Base-by-base conservation (phyloP, 2,329 filamentous ascomycete species). In the Aspergillus thermomutatus region DNA sequence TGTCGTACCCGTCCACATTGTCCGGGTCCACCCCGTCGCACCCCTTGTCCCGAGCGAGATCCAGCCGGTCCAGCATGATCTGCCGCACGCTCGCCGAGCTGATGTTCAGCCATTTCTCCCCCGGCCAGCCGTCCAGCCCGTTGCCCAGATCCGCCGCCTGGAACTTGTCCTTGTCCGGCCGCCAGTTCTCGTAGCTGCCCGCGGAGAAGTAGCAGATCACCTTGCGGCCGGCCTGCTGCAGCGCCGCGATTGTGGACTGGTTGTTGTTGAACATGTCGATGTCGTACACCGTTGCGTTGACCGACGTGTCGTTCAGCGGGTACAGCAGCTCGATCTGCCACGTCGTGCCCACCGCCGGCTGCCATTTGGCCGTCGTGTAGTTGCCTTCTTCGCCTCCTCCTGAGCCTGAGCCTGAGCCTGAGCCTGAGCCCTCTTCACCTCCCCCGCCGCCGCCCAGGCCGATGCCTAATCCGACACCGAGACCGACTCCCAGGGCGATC, bases 131-230 rank as follows among this genome's bases (percentile, higher is more conserved):
- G 10, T 83, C 77, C 4, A 91, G 73, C 5, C 72, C 71, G 3
- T 79, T 78, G 21, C 87, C 88, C 45, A 85, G 69, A 61, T 90
- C 87, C 0, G 72, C 69, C 1, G 76, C 60, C 7, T 74, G 66
- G 66, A 90, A 90, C 4, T 82, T 64, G 28, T 66, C 67, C 19
- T 79, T 78, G 67, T 91, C 88, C 0, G 79, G 72, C 3, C 88
- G 80, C 75, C 81, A 84, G 52, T 84, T 69, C 71, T 91, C 88
- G 64, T 82, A 89, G 7, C 83, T 87, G 1, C 88, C 88, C 0
- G 86, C 87, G 52, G 84, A 87, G 75, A 91, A 91, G 73, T 91
- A 91, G 76, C 88, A 91, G 57, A 91, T 86, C 53, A 90, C 83
- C 59, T 82, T 85, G 66, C 83, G 83, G 8, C 80, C 82, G 27